These are phyloP conservation scores for Ormosia emarginata DNA, from an alignment of 306 rosid species.

Conservation along the genomic window DNA sequence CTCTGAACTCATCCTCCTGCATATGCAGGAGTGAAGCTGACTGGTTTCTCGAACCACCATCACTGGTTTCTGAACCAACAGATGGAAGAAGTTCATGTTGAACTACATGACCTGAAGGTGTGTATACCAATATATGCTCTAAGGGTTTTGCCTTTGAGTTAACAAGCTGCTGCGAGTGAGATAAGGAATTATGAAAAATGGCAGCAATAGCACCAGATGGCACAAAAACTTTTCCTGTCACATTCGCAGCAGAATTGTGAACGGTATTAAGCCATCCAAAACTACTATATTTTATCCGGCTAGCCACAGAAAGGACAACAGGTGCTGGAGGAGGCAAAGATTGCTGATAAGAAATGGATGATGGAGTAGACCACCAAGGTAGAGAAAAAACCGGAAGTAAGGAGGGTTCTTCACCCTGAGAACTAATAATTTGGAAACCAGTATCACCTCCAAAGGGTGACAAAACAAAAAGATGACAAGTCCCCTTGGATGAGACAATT, in stretches of 20 bases:
- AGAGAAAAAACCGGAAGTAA: conserved; percentile 60
- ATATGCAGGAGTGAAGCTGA: conserved; percentile 47
- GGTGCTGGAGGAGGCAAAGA: conserved; percentile 74
- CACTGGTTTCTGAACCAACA: conserved; percentile 55
- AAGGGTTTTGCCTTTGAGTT: conserved; percentile 50
- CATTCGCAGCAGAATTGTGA: conserved; percentile 48
- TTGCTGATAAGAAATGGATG: conserved; percentile 49
- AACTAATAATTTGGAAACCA: conserved; percentile 60
- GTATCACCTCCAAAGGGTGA: conserved; percentile 93
- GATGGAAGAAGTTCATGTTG: conserved; percentile 80
- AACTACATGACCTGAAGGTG: conserved; percentile 93
- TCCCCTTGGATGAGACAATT: conserved; percentile 86
- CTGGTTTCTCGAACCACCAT: conserved; percentile 38
- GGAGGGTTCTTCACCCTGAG: conserved; percentile 63
- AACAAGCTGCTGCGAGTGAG: conserved; percentile 40
- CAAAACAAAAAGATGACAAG: conserved; percentile 79
- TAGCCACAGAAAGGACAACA: conserved; percentile 71
- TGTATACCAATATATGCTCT: conserved; percentile 78
- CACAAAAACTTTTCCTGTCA: conserved; percentile 77
- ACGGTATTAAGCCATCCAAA: conserved; percentile 89
- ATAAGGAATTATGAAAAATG: conserved; percentile 73
- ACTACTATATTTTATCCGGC: conserved; percentile 89
- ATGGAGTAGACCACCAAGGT: conserved; percentile 88
- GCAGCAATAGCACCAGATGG: conserved; percentile 96
- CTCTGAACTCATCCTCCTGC: conserved; percentile 80